Conservation (phyloP, 805 yeast genomes). For the Metschnikowia orientalis region DNA sequence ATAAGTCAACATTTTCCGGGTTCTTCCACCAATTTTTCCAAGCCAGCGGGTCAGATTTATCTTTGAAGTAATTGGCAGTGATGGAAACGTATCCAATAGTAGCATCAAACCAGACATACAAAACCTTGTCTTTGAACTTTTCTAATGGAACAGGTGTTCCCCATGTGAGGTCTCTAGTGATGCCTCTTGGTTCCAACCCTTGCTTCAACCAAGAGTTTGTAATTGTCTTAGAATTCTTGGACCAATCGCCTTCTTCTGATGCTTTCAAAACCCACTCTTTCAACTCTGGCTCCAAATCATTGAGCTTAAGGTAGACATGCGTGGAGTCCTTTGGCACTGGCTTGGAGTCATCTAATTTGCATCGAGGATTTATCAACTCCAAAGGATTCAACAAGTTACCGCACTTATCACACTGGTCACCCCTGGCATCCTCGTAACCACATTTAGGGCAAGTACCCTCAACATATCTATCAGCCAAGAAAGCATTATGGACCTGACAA, state of each 20-base stretch:
- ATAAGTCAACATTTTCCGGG: slow-evolving; percentile 82
- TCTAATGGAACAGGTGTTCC: slow-evolving; percentile 97
- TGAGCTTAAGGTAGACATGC: slow-evolving; percentile 79
- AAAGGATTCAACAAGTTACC: slow-evolving; percentile 86
- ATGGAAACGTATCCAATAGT: slow-evolving; percentile 94
- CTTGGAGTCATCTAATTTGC: slow-evolving; percentile 81
- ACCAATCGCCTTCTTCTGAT: slow-evolving; percentile 78
- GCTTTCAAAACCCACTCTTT: slow-evolving; percentile 68
- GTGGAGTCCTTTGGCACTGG: slow-evolving; percentile 81
- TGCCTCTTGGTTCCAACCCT: slow-evolving; percentile 90
- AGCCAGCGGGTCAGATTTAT: slow-evolving; percentile 43
- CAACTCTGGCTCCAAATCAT: slow-evolving; percentile 75
- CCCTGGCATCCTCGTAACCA: slow-evolving; percentile 93
- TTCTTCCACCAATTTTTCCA: slow-evolving; percentile 95
- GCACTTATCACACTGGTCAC: slow-evolving; percentile 98
- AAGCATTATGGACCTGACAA: slow-evolving; percentile 87
- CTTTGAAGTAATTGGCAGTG: slow-evolving; percentile 76
- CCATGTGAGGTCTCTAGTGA: slow-evolving; percentile 96
- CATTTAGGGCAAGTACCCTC: slow-evolving; percentile 98
- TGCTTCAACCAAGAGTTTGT: slow-evolving; percentile 92
- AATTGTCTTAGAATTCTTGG: slow-evolving; percentile 83
- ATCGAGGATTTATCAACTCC: slow-evolving; percentile 90
- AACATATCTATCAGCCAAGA: slow-evolving; percentile 92
- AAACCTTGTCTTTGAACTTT: slow-evolving; percentile 80
- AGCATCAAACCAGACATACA: slow-evolving; percentile 99